A percentile compares a stretch with the other conserved stretches of the same genome.
Conservation (phyloP, 129 eudicot genomes). For the Tanacetum coccineum region DNA sequence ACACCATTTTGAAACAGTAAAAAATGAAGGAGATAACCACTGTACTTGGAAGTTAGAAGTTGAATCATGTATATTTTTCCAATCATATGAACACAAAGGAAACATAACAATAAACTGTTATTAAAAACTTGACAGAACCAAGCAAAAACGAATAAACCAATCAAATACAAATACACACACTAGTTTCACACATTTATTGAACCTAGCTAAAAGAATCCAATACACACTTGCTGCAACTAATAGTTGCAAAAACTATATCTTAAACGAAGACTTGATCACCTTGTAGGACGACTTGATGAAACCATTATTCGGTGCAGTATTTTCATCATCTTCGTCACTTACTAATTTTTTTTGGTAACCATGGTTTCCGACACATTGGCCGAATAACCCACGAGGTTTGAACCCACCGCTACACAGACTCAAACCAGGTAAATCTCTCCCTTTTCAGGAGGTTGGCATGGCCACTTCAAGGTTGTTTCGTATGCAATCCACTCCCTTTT, state of each 20-base stretch:
- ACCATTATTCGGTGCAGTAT: constrained; percentile 28
- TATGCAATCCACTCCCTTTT: constrained; percentile 87
- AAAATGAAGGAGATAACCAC: background rate
- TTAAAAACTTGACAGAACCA: constrained; percentile 36
- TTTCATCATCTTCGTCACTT: constrained; percentile 53
- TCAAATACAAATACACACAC: constrained; percentile 23
- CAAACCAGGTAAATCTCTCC: too few relatives aligned
- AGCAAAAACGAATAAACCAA: constrained; percentile 19
- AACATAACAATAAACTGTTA: constrained; percentile 42
- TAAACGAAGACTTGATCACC: constrained; percentile 70
- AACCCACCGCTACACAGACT: too few relatives aligned
- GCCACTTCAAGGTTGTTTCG: constrained; percentile 61
- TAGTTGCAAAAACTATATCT: constrained; percentile 37
- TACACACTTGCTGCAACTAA: constrained; percentile 30
- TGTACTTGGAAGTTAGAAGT: background rate
- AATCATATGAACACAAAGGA: constrained; percentile 16
- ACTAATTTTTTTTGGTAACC: too few relatives aligned
- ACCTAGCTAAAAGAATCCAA: constrained; percentile 27
- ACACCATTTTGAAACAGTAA: background rate
- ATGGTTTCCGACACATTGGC: too few relatives aligned
- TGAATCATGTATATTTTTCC: background rate
- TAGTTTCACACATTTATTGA: constrained; percentile 33
- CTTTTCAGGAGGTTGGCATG: too few relatives aligned
- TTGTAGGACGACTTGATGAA: constrained; percentile 61
- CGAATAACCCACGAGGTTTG: too few relatives aligned